Evolutionary conservation across 768 basidiomycete species (phyloP).

Genomic region (Amanita inopinata): DNA sequence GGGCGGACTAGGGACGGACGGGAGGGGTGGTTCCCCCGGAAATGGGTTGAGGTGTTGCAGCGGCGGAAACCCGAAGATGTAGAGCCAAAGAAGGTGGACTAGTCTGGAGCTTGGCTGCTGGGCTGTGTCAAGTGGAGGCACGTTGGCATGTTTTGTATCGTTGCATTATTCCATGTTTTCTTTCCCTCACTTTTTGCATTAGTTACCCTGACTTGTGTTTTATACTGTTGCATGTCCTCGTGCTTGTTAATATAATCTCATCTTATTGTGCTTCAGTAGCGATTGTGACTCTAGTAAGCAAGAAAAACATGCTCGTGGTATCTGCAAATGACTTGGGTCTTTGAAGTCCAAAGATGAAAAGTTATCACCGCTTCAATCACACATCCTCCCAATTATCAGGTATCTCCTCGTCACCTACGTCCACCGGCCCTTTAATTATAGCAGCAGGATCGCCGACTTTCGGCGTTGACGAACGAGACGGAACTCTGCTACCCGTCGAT

Average conservation of each 20-base stretch:
- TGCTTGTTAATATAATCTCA: no score
- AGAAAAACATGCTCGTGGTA: no score
- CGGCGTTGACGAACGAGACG: conserved; percentile 1
- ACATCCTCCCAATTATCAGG: conserved; percentile 28
- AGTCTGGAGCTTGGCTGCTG: neutral
- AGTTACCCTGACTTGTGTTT: no score
- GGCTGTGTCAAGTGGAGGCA: neutral
- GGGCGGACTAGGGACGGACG: conserved; percentile 86
- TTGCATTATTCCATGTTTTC: neutral
- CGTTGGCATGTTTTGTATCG: neutral
- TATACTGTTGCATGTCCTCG: no score
- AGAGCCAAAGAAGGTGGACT: conserved; percentile 9
- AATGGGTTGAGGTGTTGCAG: conserved; percentile 73
- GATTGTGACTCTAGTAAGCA: no score
- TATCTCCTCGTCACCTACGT: conserved; percentile 10
- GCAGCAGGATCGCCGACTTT: conserved; percentile 5
- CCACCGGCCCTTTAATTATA: conserved; percentile 8
- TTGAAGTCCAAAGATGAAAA: no score
- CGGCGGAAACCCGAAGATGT: conserved; percentile 22
- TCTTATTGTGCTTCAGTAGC: no score
- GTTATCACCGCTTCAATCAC: conserved; percentile 6
- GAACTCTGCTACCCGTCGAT: neutral
- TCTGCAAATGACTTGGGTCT: no score
- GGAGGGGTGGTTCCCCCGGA: conserved; percentile 91
- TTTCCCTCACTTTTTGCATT: no score